A percentile compares a stretch with the other conserved stretches of the same genome.
Conservation (phyloP, 2,329 filamentous ascomycete species). For the Tolypocladium guangdongense region DNA sequence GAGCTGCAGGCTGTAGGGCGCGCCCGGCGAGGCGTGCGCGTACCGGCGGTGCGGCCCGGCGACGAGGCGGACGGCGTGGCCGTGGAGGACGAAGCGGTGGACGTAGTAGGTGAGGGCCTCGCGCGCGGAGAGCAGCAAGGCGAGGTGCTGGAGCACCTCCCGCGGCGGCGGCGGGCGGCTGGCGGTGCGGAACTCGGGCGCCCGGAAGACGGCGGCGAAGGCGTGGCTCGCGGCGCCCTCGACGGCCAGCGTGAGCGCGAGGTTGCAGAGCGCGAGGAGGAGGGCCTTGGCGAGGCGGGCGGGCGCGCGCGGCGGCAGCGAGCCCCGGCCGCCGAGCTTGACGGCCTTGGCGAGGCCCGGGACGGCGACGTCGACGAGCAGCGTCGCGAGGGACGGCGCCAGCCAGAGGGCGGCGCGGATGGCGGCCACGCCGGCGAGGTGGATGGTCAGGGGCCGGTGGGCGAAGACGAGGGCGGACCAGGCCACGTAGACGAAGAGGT, state of each 20-base stretch:
- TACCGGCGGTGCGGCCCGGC: constrained; percentile 31
- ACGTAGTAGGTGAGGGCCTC: constrained; percentile 40
- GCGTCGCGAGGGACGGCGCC: too few relatives aligned
- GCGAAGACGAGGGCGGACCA: constrained; percentile 77
- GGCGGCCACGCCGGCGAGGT: constrained; percentile 10
- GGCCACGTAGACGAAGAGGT: constrained; percentile 80
- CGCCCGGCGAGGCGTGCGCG: constrained; percentile 44
- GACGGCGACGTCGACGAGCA: constrained; percentile 59
- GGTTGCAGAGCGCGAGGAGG: constrained; percentile 32
- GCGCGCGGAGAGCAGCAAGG: too few relatives aligned
- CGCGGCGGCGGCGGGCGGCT: too few relatives aligned
- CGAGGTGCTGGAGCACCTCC: too few relatives aligned
- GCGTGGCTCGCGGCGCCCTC: too few relatives aligned
- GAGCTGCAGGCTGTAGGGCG: constrained; percentile 50
- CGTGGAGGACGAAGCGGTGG: constrained; percentile 52
- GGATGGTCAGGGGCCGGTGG: constrained; percentile 52
- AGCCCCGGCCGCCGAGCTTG: constrained; percentile 51
- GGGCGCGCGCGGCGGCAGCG: constrained; percentile 35
- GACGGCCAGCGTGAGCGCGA: too few relatives aligned
- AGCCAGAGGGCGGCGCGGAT: too few relatives aligned
- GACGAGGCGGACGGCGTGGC: too few relatives aligned
- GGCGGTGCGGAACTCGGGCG: constrained; percentile 17
- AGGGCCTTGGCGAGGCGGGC: constrained; percentile 23
- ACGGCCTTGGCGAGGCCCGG: constrained; percentile 58
- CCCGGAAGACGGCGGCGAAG: not conserved